phyloP scores from a whole-genome alignment of 768 basidiomycete genomes.

The Lentinula lateritia region DNA sequence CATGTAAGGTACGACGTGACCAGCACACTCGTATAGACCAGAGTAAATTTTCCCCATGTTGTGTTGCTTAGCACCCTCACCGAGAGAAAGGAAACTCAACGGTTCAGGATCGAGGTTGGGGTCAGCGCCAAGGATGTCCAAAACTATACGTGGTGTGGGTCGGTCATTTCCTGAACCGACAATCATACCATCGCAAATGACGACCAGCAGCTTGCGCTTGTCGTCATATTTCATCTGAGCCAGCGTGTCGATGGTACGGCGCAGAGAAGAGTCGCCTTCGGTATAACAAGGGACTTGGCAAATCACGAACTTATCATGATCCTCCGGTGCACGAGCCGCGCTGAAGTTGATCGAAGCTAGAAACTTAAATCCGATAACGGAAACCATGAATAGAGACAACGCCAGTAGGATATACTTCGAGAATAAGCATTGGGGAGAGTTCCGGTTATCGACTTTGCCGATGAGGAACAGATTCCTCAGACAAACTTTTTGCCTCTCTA shows the following conservation, averaged over 20 bases:
- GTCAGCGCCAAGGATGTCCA: constrained; percentile 94
- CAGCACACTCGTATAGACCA: constrained; percentile 87
- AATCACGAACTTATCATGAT: constrained; percentile 95
- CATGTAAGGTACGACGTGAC: constrained; percentile 94
- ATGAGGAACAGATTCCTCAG: constrained; percentile 90
- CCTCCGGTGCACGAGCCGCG: constrained; percentile 76
- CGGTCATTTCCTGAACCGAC: constrained; percentile 96
- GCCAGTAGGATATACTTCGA: constrained; percentile 87
- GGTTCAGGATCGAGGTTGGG: constrained; percentile 93
- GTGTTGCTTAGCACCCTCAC: constrained; percentile 92
- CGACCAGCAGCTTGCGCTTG: constrained; percentile 89
- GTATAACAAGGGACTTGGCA: constrained; percentile 99
- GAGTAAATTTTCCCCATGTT: constrained; percentile 99
- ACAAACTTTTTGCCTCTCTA: constrained; percentile 78
- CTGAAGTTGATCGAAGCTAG: constrained; percentile 85
- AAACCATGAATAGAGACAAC: constrained; percentile 87
- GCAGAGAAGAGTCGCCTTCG: constrained; percentile 83
- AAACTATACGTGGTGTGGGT: constrained; percentile 91
- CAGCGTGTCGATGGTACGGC: constrained; percentile 88
- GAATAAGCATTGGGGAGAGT: constrained; percentile 89
- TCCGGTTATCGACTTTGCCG: constrained; percentile 88
- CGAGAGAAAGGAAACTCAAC: constrained; percentile 88
- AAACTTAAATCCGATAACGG: constrained; percentile 95
- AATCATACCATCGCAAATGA: constrained; percentile 98
- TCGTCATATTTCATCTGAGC: constrained; percentile 96